A percentile compares a stretch with the other conserved stretches of the same genome.
Evolutionary conservation across 352 stramenopile genomes (phyloP).

Genomic region (Pythium brassicae): DNA sequence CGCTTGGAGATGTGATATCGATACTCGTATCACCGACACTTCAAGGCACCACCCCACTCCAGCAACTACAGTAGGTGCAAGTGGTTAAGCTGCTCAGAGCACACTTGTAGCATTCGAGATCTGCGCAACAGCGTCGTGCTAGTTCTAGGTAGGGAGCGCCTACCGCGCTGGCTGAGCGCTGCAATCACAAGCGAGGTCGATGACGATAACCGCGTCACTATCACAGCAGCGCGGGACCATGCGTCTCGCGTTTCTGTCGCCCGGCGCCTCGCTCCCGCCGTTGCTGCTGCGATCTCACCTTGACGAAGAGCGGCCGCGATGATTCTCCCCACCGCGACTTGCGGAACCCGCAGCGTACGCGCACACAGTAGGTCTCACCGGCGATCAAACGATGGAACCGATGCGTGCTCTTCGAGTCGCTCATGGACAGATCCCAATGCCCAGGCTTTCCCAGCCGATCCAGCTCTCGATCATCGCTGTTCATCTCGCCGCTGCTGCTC

Average conservation of each 20-base stretch:
- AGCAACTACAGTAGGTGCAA: too few species aligned
- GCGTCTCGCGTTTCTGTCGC: not conserved
- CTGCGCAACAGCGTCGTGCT: too few species aligned
- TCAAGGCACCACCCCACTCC: too few species aligned
- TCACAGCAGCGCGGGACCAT: too few species aligned
- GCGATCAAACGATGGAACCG: constrained; percentile 23
- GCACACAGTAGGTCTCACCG: constrained; percentile 25
- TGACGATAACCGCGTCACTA: too few species aligned
- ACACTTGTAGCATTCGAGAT: too few species aligned
- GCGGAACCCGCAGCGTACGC: constrained; percentile 23
- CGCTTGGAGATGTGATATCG: too few species aligned
- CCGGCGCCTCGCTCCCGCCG: not conserved
- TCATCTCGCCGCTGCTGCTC: not conserved
- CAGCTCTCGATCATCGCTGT: not conserved
- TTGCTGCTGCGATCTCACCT: not conserved
- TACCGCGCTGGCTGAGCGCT: too few species aligned
- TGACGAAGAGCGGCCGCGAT: constrained; percentile 21
- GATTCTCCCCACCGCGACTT: constrained; percentile 17
- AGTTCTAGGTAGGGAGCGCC: too few species aligned
- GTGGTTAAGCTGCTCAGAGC: too few species aligned
- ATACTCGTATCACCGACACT: too few species aligned
- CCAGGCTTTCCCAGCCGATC: not conserved
- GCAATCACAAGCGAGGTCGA: too few species aligned
- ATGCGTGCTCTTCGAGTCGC: constrained; percentile 18
- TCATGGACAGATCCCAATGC: constrained; percentile 20